Base-by-base conservation (phyloP, 176 grass and related monocot species). In the Avena eriantha region DNA sequence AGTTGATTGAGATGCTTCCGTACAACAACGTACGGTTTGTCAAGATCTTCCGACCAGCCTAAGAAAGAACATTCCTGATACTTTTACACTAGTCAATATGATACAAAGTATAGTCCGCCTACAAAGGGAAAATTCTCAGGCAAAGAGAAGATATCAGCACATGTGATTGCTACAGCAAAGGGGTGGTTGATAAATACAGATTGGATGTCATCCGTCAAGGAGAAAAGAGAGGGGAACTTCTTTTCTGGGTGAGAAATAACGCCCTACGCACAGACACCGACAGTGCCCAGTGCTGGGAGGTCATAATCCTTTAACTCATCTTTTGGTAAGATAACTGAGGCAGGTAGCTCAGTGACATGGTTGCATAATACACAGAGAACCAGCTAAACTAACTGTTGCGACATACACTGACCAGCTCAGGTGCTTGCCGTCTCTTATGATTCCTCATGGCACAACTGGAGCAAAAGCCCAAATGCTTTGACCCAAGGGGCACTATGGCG, bases 291-390 rank as follows among this genome's bases (percentile, higher is more conserved):
- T 60, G 80, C 67, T 35, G 63, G 63, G 73, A 83, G 39, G 61
- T 54, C 83, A 74, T 88, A 83, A 88, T 69, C 50, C 61, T 78
- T 87, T 36, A 81, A 48, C 64, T 65, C 22, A 87, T 83, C 46
- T 48, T 83, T 57, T 7, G 24, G 65, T 78, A 87, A 56, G 21
- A 90, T 58, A 83, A 78, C 73, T 56, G n/a, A 71, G 70, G 73
- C 73, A 79, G 73, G 66, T 80, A 86, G 49, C 59, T 80, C 39
- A 79, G 73, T 47, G 51, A 29, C 19, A 58, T 67, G 55, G 73
- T 59, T 88, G 80, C 87, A 88, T 81, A 89, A 81, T 74, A 82
- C 82, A 88, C 71, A 53, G 56, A 29, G 39, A 86, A 76, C 71
- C 50, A 80, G 78, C 79, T 70, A 77, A 81, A 87, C 50, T 50